Evolutionary conservation across 306 rosid species (phyloP), one percentile per base, ranked within the genome.

Genomic region (Cyclanthera cordifolia): DNA sequence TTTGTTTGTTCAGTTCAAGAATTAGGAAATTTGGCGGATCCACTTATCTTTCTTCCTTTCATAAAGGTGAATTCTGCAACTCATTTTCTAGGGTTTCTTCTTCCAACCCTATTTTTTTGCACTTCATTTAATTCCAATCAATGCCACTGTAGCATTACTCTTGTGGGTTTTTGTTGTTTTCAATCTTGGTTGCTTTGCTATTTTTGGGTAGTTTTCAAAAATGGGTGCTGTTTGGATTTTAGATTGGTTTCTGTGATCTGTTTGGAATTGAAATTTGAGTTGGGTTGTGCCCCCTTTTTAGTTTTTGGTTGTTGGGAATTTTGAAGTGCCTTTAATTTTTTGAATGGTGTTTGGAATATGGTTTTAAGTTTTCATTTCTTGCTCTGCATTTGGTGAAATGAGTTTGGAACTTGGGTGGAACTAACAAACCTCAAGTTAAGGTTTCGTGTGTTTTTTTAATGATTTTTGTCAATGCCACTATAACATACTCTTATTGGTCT

Each of bases 51-150:
- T 64, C 43, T 41, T 13, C 1, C 0, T 17, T 41, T 64, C 69
- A 50, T 5, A 65, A 65, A 66, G 71, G 71, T 66, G 43, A 48
- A 23, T 66, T 25, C 71, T 66, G 23, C 16, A 7, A 16, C 16
- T 23, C 39, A 65, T 65, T 65, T 64, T 65, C 37, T 65, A 65
- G 70, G 70, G 70, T 23, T 3, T 37, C 11, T 15, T 25, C 47
- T 65, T 13, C 52, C 6, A 2, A 1, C 54, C 34, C 1, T n/a
- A n/a, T n/a, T 63, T 58, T 66, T 25, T 21, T 45, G 51, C 20
- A 20, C 5, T 58, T 58, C 66, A 58, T 58, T 58, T 46, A 58
- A 58, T 66, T 47, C 17, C 21, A 41, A 12, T 64, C 53, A 43
- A 43, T 66, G 55, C 4, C 8, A 46, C 23, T 45, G 4, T 37